Conservation (phyloP, 306 rosid genomes). For the Chamaecrista fasciculata region DNA sequence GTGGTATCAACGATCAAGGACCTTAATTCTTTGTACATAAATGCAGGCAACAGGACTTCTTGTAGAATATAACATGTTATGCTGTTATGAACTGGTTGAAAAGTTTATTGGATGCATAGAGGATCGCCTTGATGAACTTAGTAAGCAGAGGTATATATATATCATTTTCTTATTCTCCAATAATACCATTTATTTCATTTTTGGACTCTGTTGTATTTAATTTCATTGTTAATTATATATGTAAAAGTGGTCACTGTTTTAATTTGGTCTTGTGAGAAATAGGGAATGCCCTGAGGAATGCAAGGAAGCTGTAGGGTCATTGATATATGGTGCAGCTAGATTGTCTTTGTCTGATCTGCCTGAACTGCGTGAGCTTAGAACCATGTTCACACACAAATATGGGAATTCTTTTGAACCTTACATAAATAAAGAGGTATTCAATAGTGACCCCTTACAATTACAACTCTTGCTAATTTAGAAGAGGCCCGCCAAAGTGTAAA, state of each 20-base stretch:
- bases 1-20: too few species aligned
- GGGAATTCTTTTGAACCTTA: conserved; percentile 53
- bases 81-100: conserved; percentile 54
- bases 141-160: conserved; percentile 68
- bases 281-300: conserved; percentile 94
- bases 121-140: conserved; percentile 50
- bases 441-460: background rate
- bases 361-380: conserved; percentile 68
- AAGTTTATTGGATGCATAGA: conserved; percentile 49
- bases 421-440: conserved; percentile 61
- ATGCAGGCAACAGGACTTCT: conserved; percentile 59
- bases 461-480: background rate
- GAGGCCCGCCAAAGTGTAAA: too few species aligned
- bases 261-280: too few species aligned
- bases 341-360: conserved; percentile 66
- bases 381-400: conserved; percentile 48
- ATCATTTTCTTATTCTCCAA: too few species aligned
- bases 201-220: background rate
- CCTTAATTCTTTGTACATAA: conserved; percentile 20
- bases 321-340: conserved; percentile 77
- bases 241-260: too few species aligned
- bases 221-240: too few species aligned
- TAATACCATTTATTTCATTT: too few species aligned
- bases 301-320: conserved; percentile 70
- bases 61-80: conserved; percentile 51